A percentile compares a stretch with the other conserved stretches of the same genome.
These are phyloP conservation scores for Termitomyces sp. DNA, from an alignment of 768 basidiomycete species.

Conservation along the genomic window DNA sequence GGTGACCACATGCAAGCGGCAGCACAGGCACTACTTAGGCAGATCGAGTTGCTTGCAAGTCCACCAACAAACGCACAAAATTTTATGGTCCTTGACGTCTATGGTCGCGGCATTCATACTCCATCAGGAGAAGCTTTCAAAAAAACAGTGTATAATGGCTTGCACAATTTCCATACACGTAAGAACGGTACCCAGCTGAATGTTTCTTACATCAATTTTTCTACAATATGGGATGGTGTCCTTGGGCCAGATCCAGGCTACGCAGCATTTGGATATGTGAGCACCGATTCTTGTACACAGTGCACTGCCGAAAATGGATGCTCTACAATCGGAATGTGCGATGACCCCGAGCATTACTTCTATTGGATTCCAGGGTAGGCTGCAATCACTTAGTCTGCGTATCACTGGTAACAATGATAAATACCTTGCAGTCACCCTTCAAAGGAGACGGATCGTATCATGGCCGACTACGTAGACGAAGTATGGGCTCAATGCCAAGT, in stretches of 20 bases:
- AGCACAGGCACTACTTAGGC: constrained; percentile 35
- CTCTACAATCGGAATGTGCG: constrained; percentile 28
- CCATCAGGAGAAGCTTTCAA: constrained; percentile 42
- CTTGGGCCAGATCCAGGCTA: constrained; percentile 38
- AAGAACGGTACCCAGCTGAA: constrained; percentile 24
- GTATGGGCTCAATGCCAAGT: constrained; percentile 29
- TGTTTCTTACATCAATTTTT: constrained; percentile 43
- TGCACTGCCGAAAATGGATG: constrained; percentile 26
- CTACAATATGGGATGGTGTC: constrained; percentile 46
- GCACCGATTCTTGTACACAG: constrained; percentile 25
- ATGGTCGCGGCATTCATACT: constrained; percentile 39
- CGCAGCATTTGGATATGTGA: constrained; percentile 44
- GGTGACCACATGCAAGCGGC: constrained; percentile 43
- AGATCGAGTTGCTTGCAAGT: constrained; percentile 40
- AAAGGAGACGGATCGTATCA: constrained; percentile 42
- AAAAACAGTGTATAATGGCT: constrained; percentile 38
- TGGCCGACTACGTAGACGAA: constrained; percentile 46
- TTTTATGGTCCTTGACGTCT: constrained; percentile 46
- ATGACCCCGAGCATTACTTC: constrained; percentile 43
- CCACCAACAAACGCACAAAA: constrained; percentile 46
- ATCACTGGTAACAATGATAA: background rate
- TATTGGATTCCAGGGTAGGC: constrained; percentile 49
- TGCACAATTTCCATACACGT: constrained; percentile 28
- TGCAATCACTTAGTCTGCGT: background rate
- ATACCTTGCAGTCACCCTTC: constrained; percentile 38